Evolutionary conservation across 106 monocot genomes (phyloP).

Genomic region (Platanthera guangdongensis): DNA sequence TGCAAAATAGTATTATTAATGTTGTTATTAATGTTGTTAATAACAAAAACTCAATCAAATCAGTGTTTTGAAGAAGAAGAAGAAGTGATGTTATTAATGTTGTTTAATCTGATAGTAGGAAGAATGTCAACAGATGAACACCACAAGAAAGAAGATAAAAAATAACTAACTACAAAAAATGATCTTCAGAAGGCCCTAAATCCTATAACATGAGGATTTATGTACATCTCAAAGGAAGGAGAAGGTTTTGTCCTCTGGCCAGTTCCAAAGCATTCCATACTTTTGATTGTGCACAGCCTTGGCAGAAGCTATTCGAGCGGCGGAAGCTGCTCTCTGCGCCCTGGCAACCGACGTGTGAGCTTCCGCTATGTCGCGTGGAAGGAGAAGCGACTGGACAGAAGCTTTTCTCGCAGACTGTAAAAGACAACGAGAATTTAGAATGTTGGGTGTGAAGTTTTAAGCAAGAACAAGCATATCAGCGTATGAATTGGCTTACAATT

Average conservation of each 20-base stretch:
- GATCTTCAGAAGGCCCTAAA: neutral
- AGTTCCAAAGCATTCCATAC: constrained; percentile 18
- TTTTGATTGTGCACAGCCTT: constrained; percentile 42
- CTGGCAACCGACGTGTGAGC: constrained; percentile 27
- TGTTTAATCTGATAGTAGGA: neutral
- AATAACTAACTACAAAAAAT: neutral
- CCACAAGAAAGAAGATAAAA: neutral
- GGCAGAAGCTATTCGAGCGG: constrained; percentile 45
- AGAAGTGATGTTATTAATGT: too few species aligned
- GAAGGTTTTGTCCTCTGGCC: constrained; percentile 3
- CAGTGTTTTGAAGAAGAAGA: neutral
- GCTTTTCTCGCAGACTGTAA: constrained; percentile 38
- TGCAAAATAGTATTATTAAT: too few species aligned
- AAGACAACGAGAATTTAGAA: neutral
- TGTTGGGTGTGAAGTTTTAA: neutral
- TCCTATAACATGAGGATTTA: neutral
- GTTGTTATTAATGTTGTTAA: too few species aligned
- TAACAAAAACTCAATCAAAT: neutral
- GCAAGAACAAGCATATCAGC: neutral
- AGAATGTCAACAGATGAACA: neutral
- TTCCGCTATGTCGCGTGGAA: constrained; percentile 30
- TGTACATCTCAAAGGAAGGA: neutral
- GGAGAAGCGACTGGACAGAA: constrained; percentile 18
- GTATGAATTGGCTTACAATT: neutral
- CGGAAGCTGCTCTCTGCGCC: constrained; percentile 42